Base-by-base conservation (phyloP, 306 rosid genomes). In the Senna siamea region DNA sequence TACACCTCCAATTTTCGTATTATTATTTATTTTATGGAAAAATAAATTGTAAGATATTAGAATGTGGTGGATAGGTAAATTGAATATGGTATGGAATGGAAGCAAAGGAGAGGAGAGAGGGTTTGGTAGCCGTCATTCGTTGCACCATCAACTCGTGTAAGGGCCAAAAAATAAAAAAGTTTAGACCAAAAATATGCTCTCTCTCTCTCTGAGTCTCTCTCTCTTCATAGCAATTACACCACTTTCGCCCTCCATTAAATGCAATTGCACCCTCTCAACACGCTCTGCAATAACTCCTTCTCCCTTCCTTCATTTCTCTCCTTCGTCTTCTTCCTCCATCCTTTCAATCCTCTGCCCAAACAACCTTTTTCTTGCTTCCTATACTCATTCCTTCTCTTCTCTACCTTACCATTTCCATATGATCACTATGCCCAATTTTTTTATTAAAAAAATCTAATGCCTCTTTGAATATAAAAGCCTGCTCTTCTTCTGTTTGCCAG, bases 211-310 rank as follows among this genome's bases (percentile, higher is more conserved):
- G 83, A 75, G 55, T 77, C 26, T 30, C 12, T 47, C 26, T 10
- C 76, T 82, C 83, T 59, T 70, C 57, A 43, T 52, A 10, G 87
- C 92, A 89, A 87, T 89, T 86, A 92, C 89, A 87, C 90, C 94
- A 50, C 82, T 76, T 83, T 73, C 85, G 64, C 84, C 51, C 83
- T 64, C 90, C 88, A 95, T 92, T 95, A 58, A 94, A 90, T 95
- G 98, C 99, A 84, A 71, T 94, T 82, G 98, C 98, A 95, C 90
- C 97, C 96, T 92, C 98, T 88, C 97, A 85, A 88, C 81, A 80
- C 94, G 87, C 93, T 89, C 96, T 86, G 93, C 96, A 94, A 85
- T 94, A 69, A 94, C 98, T 94, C 93, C 66, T 59, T 19, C 66
- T 71, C 83, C 86, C 43, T 91, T 85, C 82, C 85, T 86, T 74